Evolutionary conservation across 768 basidiomycete genomes (phyloP), one percentile per base, ranked within the genome.

Genomic region (Amanita polypyramis): DNA sequence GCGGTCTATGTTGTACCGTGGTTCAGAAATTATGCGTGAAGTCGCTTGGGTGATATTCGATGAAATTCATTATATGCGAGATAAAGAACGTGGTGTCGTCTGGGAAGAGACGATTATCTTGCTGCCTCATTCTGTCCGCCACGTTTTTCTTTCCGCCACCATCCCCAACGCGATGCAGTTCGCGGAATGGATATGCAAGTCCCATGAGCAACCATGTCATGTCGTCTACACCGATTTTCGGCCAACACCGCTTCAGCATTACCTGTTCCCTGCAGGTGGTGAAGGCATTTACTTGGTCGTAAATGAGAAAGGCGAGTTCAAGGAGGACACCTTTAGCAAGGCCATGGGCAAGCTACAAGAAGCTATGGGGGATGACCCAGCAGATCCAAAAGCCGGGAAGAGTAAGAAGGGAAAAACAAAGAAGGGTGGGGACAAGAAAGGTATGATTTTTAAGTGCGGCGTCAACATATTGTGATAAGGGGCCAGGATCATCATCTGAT

Each of bases 1-100:
- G 44, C 82, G 96, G 15, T 97, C 94, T 4, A 99, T 99, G 95
- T 70, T 99, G 21, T 99, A 99, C 61, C 84, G 96, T 46, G 96
- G 96, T 33, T 97, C 93, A 3, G 96, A 99, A 69, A 85, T 99
- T 55, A 94, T 98, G 87, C 88, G 96, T 49, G 96, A 99, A 70
- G 95, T 99, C n/a, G 93, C 94, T 1, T 99, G 96, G 96, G 95
- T 98, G 49, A 80, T 99, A 54, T 99, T 98, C 63, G 96, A 99
- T 61, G 96, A 99, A 68, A 96, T 99, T 52, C 96, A 99, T 62
- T 99, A 98, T 68, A 99, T 98, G 96, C 85, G 96, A 52, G 96
- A 98, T 71, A 92, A 92, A 59, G 96, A 99, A 62, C 88, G 96
- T 55, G 96, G 96, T 55, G 96, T 99, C 15, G 96, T 99, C 21